Base-by-base conservation (phyloP, 2,329 filamentous ascomycete genomes). In the Didymella keratinophila region DNA sequence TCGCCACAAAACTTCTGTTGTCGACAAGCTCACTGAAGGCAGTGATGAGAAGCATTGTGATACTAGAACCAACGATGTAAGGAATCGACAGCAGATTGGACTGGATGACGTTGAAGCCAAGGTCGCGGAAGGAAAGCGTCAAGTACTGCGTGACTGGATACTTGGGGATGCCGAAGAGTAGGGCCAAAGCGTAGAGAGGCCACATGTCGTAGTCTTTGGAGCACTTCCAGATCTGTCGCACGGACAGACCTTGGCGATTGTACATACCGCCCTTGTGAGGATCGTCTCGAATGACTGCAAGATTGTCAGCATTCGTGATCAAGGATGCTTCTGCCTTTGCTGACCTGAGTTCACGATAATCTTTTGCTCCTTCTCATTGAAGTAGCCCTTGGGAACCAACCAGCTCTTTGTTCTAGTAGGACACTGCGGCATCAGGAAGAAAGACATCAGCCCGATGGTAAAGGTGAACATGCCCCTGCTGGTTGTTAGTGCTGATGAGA, bases 11-110 rank as follows among this genome's bases (percentile, higher is more conserved):
- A 7, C 56, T 58, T 12, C 56, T 34, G 10, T 64, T 60, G 49
- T 60, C 60, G 4, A 62, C 46, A 16, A 62, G 23, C 46, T 62
- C 56, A 30, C 56, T 62, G 39, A 57, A 56, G 1, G 52, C 59
- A 42, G 58, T 64, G 27, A 59, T 56, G 3, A 61, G 23, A n/a
- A 61, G 58, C 58, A 63, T 61, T 10, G 52, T 63, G 49, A 61
- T 59, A 23, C 53, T 56, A 5, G 46, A 56, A n/a, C 53, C 58
- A 23, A 59, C 49, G 4, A 56, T 61, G 39, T 56, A 56, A 5
- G 83, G 74, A 18, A 89, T 88, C 1, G 83, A 82, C 6, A 90
- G 80, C 25, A 90, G 70, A 68, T 89, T 90, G 1, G 86, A 81
- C 16, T 84, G 76, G 68, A 90, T 87, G 4, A 83, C 86, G 60